These are phyloP conservation scores for Dichotomocladium elegans DNA, from an alignment of 371 early-diverging fungal genomes.

Conservation along the genomic window DNA sequence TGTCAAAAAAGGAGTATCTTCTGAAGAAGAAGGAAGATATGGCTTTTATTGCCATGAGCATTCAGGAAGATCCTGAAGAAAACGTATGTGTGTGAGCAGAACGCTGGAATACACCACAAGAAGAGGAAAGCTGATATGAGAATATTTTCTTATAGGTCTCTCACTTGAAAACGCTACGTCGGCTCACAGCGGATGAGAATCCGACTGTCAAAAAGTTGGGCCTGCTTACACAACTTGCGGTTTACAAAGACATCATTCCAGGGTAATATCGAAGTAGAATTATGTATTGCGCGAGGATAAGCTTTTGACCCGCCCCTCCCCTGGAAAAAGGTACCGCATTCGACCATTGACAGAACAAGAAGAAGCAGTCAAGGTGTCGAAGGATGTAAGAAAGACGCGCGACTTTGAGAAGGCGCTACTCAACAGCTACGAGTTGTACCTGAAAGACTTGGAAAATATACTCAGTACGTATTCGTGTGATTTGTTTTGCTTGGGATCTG, in stretches of 20 bases:
- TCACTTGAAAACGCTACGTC: constrained; percentile 58
- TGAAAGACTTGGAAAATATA: constrained; percentile 60
- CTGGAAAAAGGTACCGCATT: constrained; percentile 69
- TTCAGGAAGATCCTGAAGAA: constrained; percentile 81
- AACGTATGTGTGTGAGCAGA: constrained; percentile 35
- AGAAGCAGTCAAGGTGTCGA: constrained; percentile 69
- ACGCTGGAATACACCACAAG: background rate
- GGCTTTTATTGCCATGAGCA: constrained; percentile 65
- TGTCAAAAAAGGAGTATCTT: constrained; percentile 52
- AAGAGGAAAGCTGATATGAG: background rate
- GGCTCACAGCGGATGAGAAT: constrained; percentile 54
- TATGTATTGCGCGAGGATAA: background rate
- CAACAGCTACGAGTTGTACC: constrained; percentile 75
- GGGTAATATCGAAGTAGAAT: constrained; percentile 40
- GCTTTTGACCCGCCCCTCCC: too few species aligned
- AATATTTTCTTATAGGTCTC: background rate
- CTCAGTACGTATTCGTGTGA: constrained; percentile 6
- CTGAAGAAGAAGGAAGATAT: constrained; percentile 75
- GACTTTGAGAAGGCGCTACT: constrained; percentile 83
- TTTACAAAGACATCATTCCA: constrained; percentile 92
- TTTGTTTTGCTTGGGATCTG: too few species aligned
- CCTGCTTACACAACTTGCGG: constrained; percentile 81
- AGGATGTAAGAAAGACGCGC: constrained; percentile 85
- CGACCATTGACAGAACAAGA: constrained; percentile 83
- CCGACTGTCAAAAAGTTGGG: constrained; percentile 66